phyloP scores from a whole-genome alignment of 139 green algal genomes.

The Volvox reticuliferus region DNA sequence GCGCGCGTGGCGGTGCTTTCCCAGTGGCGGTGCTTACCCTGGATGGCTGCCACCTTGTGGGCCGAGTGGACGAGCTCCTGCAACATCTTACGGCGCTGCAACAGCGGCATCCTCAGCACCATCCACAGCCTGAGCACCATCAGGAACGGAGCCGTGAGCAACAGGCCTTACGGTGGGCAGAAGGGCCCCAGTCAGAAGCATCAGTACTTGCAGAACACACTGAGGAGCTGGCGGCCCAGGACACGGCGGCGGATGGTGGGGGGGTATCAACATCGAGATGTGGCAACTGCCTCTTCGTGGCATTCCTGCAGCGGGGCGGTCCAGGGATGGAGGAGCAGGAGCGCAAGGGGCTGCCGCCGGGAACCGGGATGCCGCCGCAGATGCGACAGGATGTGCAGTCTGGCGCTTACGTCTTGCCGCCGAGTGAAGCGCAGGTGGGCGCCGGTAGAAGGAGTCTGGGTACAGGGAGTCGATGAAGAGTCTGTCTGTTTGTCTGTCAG shows the following conservation, averaged over 20 bases:
- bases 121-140: neutral
- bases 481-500: too few species aligned
- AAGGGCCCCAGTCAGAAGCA: neutral
- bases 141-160: neutral
- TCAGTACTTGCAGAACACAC: neutral
- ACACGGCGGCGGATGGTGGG: too few species aligned
- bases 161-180: neutral
- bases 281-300: neutral
- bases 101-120: neutral
- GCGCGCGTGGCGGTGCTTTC: too few species aligned
- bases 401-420: neutral
- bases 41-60: constrained; percentile 64
- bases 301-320: neutral
- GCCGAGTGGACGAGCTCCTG: constrained; percentile 39
- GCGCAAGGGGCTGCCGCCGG: neutral
- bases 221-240: too few species aligned
- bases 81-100: neutral
- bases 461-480: too few species aligned
- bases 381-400: too few species aligned
- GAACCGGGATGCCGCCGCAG: neutral
- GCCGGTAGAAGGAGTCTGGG: neutral
- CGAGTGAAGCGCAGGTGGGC: neutral
- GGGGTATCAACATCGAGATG: neutral
- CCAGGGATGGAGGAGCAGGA: neutral
- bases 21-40: constrained; percentile 53